Evolutionary conservation across 305 asterid genomes (phyloP), one percentile per base, ranked within the genome.

Genomic region (Ilex paraguariensis): DNA sequence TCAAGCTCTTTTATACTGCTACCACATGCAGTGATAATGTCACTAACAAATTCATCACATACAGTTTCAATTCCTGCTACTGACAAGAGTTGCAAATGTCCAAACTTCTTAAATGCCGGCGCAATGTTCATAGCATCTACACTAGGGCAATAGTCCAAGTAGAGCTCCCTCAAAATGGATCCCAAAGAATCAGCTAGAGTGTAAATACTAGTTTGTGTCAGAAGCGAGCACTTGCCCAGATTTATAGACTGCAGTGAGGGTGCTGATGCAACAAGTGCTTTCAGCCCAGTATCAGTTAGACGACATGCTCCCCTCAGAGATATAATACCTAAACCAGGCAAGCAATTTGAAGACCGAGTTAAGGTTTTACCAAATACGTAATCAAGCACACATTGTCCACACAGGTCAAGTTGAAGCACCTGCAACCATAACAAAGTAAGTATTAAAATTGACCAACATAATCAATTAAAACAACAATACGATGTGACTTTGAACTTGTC

Each of bases 271-370:
- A 86, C 63, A 48, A 90, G 82, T 65, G 62, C 66, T 74, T 68
- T 75, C 59, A 90, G 69, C 45, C 90, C 93, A 40, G 48, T 40
- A 69, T 90, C 95, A 13, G 91, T 67, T 61, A 90, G 73, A 63
- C 91, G 95, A 49, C 84, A 79, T 13, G 97, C 97, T 50, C 97
- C 97, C 85, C 88, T 90, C 64, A 90, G 80, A 57, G 97, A 87
- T 69, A 90, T 11, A 46, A 79, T 75, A 31, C 63, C 70, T 71
- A 90, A 68, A 54, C 74, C 81, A 61, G 86, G 80, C 56, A 87
- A 81, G 60, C 70, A 64, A 51, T 39, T 71, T 16, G 70, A 59
- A 65, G 78, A 57, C 54, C 55, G 66, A 73, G 76, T 60, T 13
- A 78, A 72, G 52, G 75, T 61, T 61, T 70, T 65, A 21, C 48